Base-by-base conservation (phyloP, 768 basidiomycete species). In the Udeniomyces megalosporus region DNA sequence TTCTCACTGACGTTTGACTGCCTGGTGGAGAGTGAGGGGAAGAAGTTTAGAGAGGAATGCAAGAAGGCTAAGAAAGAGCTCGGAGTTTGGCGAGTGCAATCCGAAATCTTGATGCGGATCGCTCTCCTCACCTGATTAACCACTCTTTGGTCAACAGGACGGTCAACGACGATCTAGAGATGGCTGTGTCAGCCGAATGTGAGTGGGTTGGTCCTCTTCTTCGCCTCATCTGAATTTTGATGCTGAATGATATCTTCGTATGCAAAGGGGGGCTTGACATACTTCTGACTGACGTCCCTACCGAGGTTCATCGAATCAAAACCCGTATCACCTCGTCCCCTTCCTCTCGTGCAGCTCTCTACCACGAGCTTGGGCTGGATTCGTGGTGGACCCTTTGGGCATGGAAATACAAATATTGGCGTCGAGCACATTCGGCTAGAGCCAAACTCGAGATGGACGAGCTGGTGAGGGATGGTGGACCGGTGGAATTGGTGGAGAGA, bases 241-340 rank as follows among this genome's bases (percentile, higher is more conserved):
- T 26, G 11, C 22, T 52, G 17, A 26, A 48, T 26, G 14, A 48
- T 48, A 48, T n/a, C 47, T 42, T 42, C 38, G 38, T 17, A 8
- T 62, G 69, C 29, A 46, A 55, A 7, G 73, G 73, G 73, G 74
- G 71, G 1, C 62, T 75, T 57, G 70, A 71, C 50, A 71, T 69
- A 12, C 67, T 74, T 14, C 62, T 75, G 34, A 75, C 74, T 11
- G 74, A 75, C 66, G 35, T 67, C 1, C 71, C 73, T 2, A 68
- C 62, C 14, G 67, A 60, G 10, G 71, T 70, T 47, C 68, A 70
- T 1, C 58, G 62, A 24, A 51, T 72, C 10, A 68, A 72, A 61
- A 64, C 62, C 15, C 35, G 38, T 28, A 34, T 49, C 29, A 1
- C 28, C 14, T 29, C 62, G 6, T 45, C 48, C 1, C 28, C 44